Conservation (phyloP, 345 rosid genomes). For the Bretschneidera sinensis region DNA sequence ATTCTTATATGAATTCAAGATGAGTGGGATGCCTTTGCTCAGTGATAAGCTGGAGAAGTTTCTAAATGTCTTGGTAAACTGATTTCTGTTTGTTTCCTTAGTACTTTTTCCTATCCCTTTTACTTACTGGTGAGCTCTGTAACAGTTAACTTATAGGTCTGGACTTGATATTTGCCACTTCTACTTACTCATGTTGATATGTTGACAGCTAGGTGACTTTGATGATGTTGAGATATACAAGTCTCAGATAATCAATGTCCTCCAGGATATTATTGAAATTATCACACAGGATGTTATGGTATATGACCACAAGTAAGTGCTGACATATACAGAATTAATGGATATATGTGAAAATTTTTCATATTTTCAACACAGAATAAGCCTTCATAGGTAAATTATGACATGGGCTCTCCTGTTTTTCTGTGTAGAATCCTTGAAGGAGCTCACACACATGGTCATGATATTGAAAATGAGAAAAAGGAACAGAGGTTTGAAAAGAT, state of each 20-base stretch:
- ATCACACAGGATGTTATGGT: slow-evolving; percentile 73
- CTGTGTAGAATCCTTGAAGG: slow-evolving; percentile 56
- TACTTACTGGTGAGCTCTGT: background rate
- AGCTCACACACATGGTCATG: slow-evolving; percentile 22
- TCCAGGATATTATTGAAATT: slow-evolving; percentile 90
- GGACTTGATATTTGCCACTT: background rate
- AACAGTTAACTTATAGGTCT: background rate
- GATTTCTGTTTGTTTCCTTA: slow-evolving; percentile 3
- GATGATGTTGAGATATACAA: slow-evolving; percentile 37
- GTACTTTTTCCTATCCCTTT: slow-evolving; percentile 1
- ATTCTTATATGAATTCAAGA: slow-evolving; percentile 59
- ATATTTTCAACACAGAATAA: slow-evolving; percentile 7
- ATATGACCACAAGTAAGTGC: slow-evolving; percentile 67
- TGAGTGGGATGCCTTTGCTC: slow-evolving; percentile 73
- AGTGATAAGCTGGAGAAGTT: slow-evolving; percentile 74
- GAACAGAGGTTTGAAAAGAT: slow-evolving; percentile 81
- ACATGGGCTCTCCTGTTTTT: slow-evolving; percentile 19
- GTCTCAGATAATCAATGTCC: slow-evolving; percentile 79
- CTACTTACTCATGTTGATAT: slow-evolving; percentile 11
- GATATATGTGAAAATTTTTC: slow-evolving; percentile 10
- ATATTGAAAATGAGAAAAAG: slow-evolving; percentile 28
- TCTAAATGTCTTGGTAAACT: slow-evolving; percentile 59
- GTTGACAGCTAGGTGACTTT: slow-evolving; percentile 43
- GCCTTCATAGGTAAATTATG: background rate
- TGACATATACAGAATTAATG: slow-evolving; percentile 12